Evolutionary conservation across 352 stramenopile species (phyloP).

Genomic region (Globisporangium acanthophoron): DNA sequence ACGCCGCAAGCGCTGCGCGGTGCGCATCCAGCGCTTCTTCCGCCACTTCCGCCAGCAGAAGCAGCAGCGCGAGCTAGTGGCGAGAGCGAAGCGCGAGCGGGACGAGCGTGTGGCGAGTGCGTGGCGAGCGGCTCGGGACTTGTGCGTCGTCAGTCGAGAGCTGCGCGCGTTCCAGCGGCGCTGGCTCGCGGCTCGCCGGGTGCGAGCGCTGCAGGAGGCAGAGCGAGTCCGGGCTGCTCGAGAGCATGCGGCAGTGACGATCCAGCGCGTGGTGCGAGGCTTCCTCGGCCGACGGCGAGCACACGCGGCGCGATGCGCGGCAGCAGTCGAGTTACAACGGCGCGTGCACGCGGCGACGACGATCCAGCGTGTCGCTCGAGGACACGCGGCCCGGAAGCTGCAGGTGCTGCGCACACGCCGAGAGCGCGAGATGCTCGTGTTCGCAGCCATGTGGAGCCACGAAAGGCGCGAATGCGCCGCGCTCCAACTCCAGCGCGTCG

Average conservation of each 20-base stretch:
- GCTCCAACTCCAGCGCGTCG: slow-evolving; percentile 34
- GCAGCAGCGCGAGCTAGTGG: slow-evolving; percentile 21
- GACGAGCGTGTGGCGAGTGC: slow-evolving; percentile 17
- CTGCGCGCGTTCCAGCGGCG: slow-evolving; percentile 28
- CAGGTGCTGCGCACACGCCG: slow-evolving; percentile 3
- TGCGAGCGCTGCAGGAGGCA: slow-evolving; percentile 28
- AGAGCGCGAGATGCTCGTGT: slow-evolving; percentile 14
- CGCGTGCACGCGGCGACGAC: slow-evolving; percentile 18
- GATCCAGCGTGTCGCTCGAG: slow-evolving; percentile 42
- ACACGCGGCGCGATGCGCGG: slow-evolving; percentile 12
- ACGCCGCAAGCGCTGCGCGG: slow-evolving; percentile 28
- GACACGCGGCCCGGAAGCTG: slow-evolving; percentile 16
- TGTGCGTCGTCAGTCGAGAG: slow-evolving; percentile 22
- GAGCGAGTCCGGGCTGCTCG: slow-evolving; percentile 26
- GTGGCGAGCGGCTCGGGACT: slow-evolving; percentile 25
- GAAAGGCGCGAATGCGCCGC: slow-evolving; percentile 13
- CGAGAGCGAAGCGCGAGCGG: slow-evolving; percentile 19
- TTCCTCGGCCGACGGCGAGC: slow-evolving; percentile 31
- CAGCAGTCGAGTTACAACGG: slow-evolving; percentile 13
- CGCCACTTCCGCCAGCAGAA: slow-evolving; percentile 23
- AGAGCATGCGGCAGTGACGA: slow-evolving; percentile 24
- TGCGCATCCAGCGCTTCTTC: slow-evolving; percentile 51
- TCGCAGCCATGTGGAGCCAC: slow-evolving; percentile 12
- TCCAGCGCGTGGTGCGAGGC: slow-evolving; percentile 36
- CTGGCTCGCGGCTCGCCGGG: slow-evolving; percentile 27